phyloP scores from a whole-genome alignment of 805 yeast genomes.

The Candida glaebosa region DNA sequence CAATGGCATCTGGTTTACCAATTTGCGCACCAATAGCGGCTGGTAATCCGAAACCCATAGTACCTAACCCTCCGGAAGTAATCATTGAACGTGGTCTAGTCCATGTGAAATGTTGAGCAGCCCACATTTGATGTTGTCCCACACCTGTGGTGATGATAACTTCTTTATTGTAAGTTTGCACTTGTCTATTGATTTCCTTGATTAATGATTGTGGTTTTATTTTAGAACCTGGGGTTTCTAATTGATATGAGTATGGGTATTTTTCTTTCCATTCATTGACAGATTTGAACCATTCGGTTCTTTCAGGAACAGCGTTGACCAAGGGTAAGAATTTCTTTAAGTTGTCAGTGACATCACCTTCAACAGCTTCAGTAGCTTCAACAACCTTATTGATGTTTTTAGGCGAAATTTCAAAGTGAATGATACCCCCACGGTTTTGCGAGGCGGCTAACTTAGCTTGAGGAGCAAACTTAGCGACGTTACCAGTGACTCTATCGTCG shows the following conservation, averaged over 20 bases:
- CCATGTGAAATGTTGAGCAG: slow-evolving; percentile 97
- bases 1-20: slow-evolving; percentile 90
- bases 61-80: slow-evolving; percentile 98
- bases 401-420: slow-evolving; percentile 94
- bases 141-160: slow-evolving; percentile 96
- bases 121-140: slow-evolving; percentile 99
- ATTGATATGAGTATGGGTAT: slow-evolving; percentile 81
- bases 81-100: slow-evolving; percentile 86
- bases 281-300: slow-evolving; percentile 77
- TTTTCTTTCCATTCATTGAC: slow-evolving; percentile 79
- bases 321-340: slow-evolving; percentile 70
- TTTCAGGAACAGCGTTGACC: slow-evolving; percentile 57
- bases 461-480: slow-evolving; percentile 86
- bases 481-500: slow-evolving; percentile 96
- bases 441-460: slow-evolving; percentile 85
- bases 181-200: slow-evolving; percentile 69
- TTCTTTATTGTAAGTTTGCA: slow-evolving; percentile 60
- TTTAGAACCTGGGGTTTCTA: slow-evolving; percentile 73
- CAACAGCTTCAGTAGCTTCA: slow-evolving; percentile 92
- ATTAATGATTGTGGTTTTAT: slow-evolving; percentile 94
- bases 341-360: slow-evolving; percentile 89
- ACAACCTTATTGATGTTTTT: slow-evolving; percentile 98
- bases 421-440: slow-evolving; percentile 89
- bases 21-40: slow-evolving; percentile 98
- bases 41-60: slow-evolving; percentile 98